A percentile compares a stretch with the other conserved stretches of the same genome.
Conservation (phyloP, 768 basidiomycete species). For the Psilocybe cyanescens region DNA sequence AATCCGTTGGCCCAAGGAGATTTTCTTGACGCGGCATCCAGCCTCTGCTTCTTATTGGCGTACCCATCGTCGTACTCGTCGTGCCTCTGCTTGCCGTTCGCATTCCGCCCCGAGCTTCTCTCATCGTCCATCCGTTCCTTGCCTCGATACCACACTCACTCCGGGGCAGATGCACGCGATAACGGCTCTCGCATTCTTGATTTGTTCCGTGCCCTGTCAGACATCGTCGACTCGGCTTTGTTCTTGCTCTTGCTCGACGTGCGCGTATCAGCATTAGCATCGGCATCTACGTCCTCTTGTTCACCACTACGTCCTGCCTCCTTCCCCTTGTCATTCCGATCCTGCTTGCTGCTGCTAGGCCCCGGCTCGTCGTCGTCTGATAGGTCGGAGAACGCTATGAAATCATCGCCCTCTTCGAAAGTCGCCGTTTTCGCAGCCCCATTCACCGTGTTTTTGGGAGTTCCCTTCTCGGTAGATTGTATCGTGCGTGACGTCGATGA, state of each 20-base stretch:
- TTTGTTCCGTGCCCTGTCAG: slow-evolving; percentile 9
- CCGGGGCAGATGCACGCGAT: slow-evolving; percentile 4
- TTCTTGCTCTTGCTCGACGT: background rate
- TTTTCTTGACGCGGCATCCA: slow-evolving; percentile 55
- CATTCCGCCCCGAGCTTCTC: slow-evolving; percentile 19
- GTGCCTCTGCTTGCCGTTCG: slow-evolving; percentile 22
- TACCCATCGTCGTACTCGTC: slow-evolving; percentile 36
- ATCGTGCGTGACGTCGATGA: slow-evolving; percentile 15
- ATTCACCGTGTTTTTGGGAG: background rate
- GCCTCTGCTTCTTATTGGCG: slow-evolving; percentile 54
- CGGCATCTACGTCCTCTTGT: background rate
- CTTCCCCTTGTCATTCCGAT: slow-evolving; percentile 23
- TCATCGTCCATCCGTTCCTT: slow-evolving; percentile 30
- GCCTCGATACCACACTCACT: slow-evolving; percentile 45
- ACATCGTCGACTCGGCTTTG: background rate
- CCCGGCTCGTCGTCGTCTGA: slow-evolving; percentile 23
- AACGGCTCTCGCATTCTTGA: slow-evolving; percentile 10
- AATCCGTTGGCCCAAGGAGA: slow-evolving; percentile 74
- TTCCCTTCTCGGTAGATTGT: background rate
- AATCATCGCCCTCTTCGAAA: slow-evolving; percentile 38
- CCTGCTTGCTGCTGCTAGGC: slow-evolving; percentile 11
- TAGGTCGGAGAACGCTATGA: slow-evolving; percentile 25
- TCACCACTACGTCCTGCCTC: slow-evolving; percentile 4
- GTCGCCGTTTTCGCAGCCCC: slow-evolving; percentile 7
- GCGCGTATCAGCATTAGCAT: background rate